These are phyloP conservation scores for Ogataea ganodermae DNA, from an alignment of 805 yeast species.

Conservation along the genomic window DNA sequence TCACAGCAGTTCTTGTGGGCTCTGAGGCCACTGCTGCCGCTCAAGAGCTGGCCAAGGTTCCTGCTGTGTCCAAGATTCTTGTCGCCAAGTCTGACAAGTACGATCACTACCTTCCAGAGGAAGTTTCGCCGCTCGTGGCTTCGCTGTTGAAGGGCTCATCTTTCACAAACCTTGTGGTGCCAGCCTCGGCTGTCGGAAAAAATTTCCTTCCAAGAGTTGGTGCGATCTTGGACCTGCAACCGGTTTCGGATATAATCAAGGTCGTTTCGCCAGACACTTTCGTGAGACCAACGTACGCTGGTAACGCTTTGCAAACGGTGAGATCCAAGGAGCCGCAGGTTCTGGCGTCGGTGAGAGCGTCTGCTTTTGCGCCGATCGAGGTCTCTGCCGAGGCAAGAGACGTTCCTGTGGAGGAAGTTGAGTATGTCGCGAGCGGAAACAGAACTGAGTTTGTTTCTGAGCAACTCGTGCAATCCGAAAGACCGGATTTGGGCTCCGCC, in stretches of 20 bases:
- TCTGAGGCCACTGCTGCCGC: conserved; percentile 54
- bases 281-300: conserved; percentile 94
- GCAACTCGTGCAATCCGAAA: conserved; percentile 70
- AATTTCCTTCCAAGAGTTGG: conserved; percentile 84
- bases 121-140: conserved; percentile 66
- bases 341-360: conserved; percentile 77
- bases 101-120: conserved; percentile 78
- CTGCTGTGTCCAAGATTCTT: conserved; percentile 55
- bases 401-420: conserved; percentile 51
- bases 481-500: conserved; percentile 92
- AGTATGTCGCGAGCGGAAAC: conserved; percentile 38
- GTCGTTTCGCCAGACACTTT: conserved; percentile 71
- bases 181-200: conserved; percentile 88
- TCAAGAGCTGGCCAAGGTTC: conserved; percentile 50
- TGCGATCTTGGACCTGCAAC: conserved; percentile 83
- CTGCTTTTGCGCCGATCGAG: conserved; percentile 64
- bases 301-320: conserved; percentile 87
- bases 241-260: conserved; percentile 76
- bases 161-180: conserved; percentile 71
- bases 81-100: conserved; percentile 60
- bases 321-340: conserved; percentile 65
- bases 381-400: conserved; percentile 34
- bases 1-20: conserved; percentile 80
- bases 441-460: conserved; percentile 72
- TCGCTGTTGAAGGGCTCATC: conserved; percentile 46